Conservation (phyloP, 345 rosid species). For the Schrenkiella parvula region DNA sequence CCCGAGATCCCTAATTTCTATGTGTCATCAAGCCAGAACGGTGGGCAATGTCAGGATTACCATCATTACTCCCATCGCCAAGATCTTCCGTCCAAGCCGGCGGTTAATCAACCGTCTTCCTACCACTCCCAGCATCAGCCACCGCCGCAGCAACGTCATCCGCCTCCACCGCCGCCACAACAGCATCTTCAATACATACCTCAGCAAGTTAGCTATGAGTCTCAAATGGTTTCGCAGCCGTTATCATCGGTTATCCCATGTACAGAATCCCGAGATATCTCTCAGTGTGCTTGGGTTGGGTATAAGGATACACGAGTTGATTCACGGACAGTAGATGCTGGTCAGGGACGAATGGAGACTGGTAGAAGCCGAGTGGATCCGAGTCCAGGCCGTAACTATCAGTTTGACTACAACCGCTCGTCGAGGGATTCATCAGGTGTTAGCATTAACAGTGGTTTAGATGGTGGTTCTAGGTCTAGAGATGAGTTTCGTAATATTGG, state of each 20-base stretch:
- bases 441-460: conserved; percentile 42
- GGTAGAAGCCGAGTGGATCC: conserved; percentile 15
- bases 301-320: conserved; percentile 27
- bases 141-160: conserved; percentile 26
- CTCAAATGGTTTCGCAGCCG: conserved; percentile 28
- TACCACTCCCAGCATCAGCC: conserved; percentile 29
- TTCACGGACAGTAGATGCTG: conserved; percentile 27
- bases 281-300: conserved; percentile 28
- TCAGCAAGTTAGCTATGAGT: conserved; percentile 35
- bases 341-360: conserved; percentile 23
- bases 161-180: conserved; percentile 7
- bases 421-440: conserved; percentile 34
- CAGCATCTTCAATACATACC: conserved; percentile 33
- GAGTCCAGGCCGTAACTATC: conserved; percentile 30
- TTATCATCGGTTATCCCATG: conserved; percentile 17
- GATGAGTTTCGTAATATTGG: conserved; percentile 36
- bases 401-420: conserved; percentile 35
- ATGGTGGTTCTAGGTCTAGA: conserved; percentile 45
- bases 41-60: conserved; percentile 5
- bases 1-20: conserved; percentile 30
- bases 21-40: conserved; percentile 6
- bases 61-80: conserved; percentile 31
- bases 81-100: conserved; percentile 9
- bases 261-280: conserved; percentile 24
- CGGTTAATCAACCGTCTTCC: conserved; percentile 24